These are phyloP conservation scores for Nicotiana sylvestris DNA, from an alignment of 257 asterid species.

Conservation along the genomic window DNA sequence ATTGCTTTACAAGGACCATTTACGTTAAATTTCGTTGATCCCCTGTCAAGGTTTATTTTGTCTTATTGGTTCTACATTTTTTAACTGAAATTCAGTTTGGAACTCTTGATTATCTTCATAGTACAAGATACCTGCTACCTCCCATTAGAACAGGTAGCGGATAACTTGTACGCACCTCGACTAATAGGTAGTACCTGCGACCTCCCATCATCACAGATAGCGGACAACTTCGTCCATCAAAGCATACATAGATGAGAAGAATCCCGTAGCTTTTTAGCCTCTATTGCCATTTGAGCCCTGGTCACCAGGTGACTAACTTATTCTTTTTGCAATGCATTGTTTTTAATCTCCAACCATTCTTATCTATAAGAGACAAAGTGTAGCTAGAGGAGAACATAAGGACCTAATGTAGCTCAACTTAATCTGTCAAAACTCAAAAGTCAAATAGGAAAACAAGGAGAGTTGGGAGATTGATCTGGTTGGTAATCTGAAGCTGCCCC, in stretches of 20 bases:
- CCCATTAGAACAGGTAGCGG: no score
- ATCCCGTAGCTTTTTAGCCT: neutral
- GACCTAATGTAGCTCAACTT: neutral
- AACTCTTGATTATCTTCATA: neutral
- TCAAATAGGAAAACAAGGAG: no score
- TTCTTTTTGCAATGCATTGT: neutral
- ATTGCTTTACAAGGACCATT: neutral
- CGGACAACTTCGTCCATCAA: neutral
- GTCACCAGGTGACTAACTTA: neutral
- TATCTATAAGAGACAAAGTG: neutral
- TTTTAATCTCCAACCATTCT: neutral
- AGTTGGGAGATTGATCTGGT: no score
- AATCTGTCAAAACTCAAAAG: neutral
- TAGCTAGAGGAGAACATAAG: neutral
- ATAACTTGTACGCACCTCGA: no score
- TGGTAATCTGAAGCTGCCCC: neutral
- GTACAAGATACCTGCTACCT: neutral
- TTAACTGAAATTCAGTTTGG: neutral
- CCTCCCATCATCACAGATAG: neutral
- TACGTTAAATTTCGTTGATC: neutral
- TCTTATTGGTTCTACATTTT: neutral
- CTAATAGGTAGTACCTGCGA: no score
- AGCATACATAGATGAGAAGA: neutral
- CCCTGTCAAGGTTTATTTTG: neutral
- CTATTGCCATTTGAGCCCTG: neutral